Base-by-base conservation (phyloP, 768 basidiomycete species). In the Lactarius psammicola region DNA sequence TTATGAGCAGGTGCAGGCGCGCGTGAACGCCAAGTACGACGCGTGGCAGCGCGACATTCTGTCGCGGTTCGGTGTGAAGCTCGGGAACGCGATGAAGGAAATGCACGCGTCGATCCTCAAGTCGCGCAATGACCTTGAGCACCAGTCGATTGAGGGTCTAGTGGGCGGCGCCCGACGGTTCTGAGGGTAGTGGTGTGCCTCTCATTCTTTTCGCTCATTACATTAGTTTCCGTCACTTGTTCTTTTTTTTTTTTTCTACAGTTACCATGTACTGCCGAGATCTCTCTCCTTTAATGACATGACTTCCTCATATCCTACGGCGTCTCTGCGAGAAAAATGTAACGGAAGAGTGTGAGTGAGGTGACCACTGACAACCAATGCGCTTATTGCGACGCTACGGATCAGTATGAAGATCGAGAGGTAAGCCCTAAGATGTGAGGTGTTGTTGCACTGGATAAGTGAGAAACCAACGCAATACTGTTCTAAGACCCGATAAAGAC, bases 21-120 rank as follows among this genome's bases (percentile, higher is more conserved):
- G 95, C 70, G 97, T 99, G 72, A 98, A 98, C 76, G 94, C 95
- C 66, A 98, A 98, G 80, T 99, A 99, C 75, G 97, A 98, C 74
- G 81, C 93, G 23, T 98, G 97, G 96, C 96, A 98, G 80, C 82
- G 90, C 67, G 97, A 99, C 71, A 94, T 99, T 66, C 80, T 98
- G 70, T 88, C 87, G 68, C 82, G 94, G 56, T 98, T 98, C 73
- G 96, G 97, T 4, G 84, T 85, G 66, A 98, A 97, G 80, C 83
- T 99, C 63, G 94, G 94, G 4, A 89, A 89, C 66, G 89, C 89
- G 61, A 98, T 99, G 94, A 95, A 95, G 82, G 96, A 98, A 77
- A 94, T 95, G 85, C 94, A 98, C 77, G 89, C 94, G 17, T 79
- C 88, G 34, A 95, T 99, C 65, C 76, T 92, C 69, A 97, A 98